Evolutionary conservation across 2,329 filamentous ascomycete genomes (phyloP), one percentile per base, ranked within the genome.

Genomic region (Microsporum audouinii): DNA sequence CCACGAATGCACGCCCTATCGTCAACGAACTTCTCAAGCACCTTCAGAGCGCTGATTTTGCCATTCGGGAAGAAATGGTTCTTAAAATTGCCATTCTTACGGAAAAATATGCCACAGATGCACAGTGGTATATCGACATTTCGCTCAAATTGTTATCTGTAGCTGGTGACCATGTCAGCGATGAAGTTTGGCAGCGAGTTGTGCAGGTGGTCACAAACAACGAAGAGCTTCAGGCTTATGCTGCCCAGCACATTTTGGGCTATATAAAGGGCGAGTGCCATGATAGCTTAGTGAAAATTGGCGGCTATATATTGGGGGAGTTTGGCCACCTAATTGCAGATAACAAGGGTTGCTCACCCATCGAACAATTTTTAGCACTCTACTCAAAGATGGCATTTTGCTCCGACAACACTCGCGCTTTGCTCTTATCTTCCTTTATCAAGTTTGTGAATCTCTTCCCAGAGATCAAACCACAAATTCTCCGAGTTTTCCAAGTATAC

Each of bases 141-240:
- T 96, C 94, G 8, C 80, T 99, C 66, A 86, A 92, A 61, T 82
- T 99, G 59, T 91, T 99, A 62, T 91, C 92, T 62, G 91, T 97
- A 84, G 94, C 95, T 2, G 94, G 94, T 66, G 94, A 99, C 70
- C 94, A 99, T 73, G 92, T 99, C 67, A 97, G 92, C 74, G 95
- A 99, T 65, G 94, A 99, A 76, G 94, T 99, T 17, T 99, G 94
- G 94, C 94, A 99, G 73, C 86, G 94, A 68, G 92, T 99, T 61
- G 96, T 96, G 65, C 94, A 99, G 73, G 97, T 99, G 68, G 91
- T 97, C 62, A 97, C 94, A 60, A 99, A 99, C 79, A 99, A 99
- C 73, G 94, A 99, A 74, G 92, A 97, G 73, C 81, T 99, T 8
- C 94, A 99, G 75, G 87, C 96, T 0, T 99, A 99, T 71, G 94